A percentile compares a stretch with the other conserved stretches of the same genome.
phyloP scores from a whole-genome alignment of 305 asterid species.

The Plantago coronopus region DNA sequence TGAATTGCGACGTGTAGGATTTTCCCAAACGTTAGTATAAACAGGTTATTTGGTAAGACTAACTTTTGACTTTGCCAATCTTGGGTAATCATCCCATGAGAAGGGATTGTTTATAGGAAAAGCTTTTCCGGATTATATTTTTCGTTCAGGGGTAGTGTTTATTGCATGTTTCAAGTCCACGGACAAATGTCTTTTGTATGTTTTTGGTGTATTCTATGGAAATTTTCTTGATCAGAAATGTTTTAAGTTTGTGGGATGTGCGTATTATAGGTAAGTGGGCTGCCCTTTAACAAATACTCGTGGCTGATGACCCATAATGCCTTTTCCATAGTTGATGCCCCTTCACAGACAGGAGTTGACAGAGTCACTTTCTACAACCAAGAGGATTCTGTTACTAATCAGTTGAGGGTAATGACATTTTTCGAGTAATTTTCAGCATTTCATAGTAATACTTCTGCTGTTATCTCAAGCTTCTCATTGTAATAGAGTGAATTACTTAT shows the following conservation, averaged over 20 bases:
- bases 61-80: no score
- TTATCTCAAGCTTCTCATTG: no score
- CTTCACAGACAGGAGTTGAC: constrained; percentile 65
- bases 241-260: constrained; percentile 7
- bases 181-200: not conserved
- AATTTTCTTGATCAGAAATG: not conserved
- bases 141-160: no score
- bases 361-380: constrained; percentile 91
- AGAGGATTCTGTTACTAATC: constrained; percentile 90
- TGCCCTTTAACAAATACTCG: constrained; percentile 92
- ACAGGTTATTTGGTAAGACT: no score
- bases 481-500: no score
- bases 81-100: no score
- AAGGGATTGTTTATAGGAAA: no score
- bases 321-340: constrained; percentile 88
- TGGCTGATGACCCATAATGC: constrained; percentile 96
- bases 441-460: constrained; percentile 1
- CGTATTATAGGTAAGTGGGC: constrained; percentile 53
- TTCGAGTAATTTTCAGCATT: not conserved
- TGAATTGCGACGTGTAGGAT: no score
- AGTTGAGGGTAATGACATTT: constrained; percentile 57
- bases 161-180: no score
- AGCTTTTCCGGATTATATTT: no score
- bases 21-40: no score
- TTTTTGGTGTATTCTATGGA: not conserved